Evolutionary conservation across 768 basidiomycete genomes (phyloP), one percentile per base, ranked within the genome.

Genomic region (Kwoniella botswanensis): DNA sequence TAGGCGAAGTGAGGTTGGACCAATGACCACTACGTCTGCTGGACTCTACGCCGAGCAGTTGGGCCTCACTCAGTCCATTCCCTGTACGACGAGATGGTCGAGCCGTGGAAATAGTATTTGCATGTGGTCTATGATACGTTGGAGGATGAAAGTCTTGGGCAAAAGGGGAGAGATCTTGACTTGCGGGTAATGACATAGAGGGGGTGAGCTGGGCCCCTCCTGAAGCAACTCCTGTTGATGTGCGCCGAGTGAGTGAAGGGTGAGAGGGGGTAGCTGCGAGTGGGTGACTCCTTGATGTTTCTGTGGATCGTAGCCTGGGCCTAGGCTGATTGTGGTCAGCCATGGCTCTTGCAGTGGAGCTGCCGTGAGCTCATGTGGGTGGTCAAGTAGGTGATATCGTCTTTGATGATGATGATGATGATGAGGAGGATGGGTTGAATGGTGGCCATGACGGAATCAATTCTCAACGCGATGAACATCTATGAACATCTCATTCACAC

Each of bases 201-300:
- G 65, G 65, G 3, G 56, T 52, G 26, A 67, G 44, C 11, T 54
- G 29, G n/a, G 26, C 44, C 6, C 65, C 65, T 57, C 53, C 44
- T 53, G 17, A 26, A 35, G 44, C 6, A 10, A 50, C 22, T 15
- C 63, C 52, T 13, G 63, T 43, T 18, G 63, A 57, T 10, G 44
- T 52, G 4, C 66, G 65, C 42, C 71, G 71, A 62, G 71, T 35
- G n/a, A 71, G 57, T 17, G 71, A 68, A 62, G 70, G 70, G 70
- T 68, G 67, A 21, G 60, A 50, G n/a, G 57, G 22, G 41, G 65
- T 46, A n/a, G 53, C 29, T 0, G 56, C 65, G 2, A 68, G 58
- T 10, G 65, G 65, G 44, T 67, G 65, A 59, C 54, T 67, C 24
- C 56, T 55, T 15, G 64, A 55, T 44, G 64, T 57, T 35, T 57